Base-by-base conservation (phyloP, 106 monocot species). In the Hemerocallis citrina region DNA sequence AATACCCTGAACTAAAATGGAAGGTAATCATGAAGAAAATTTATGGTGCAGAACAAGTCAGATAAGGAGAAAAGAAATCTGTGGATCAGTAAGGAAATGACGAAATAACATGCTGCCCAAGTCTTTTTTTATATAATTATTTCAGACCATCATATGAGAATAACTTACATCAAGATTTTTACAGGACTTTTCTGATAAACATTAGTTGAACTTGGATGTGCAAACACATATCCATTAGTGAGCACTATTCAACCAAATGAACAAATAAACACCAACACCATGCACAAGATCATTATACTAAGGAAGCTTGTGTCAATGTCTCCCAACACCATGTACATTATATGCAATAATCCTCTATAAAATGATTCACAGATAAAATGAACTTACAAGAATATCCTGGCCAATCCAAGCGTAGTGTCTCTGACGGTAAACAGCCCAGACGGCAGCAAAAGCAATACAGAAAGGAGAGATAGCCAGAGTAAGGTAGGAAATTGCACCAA, bases 381-480 rank as follows among this genome's bases (percentile, higher is more conserved):
- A 50, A 10, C 79, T 84, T 90, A 95, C 95, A 70, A 95, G 87
- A 34, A 96, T 96, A 88, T 96, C 96, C 74, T 96, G 96, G 34
- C 96, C 87, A 49, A 96, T 85, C 90, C 90, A 96, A 16, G 91
- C 91, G 60, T 72, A 82, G 7, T 76, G 77, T 51, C 67, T 34
- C 5, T 48, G 75, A 1, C 91, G 82, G 70, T 84, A 82, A 73
- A 96, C 76, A 56, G 87, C 96, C 96, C 96, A 96, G 32, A 96
- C 23, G 30, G 86, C 84, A 52, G 87, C 86, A 79, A 89, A 86
- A 43, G 61, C 66, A 25, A 91, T 45, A 39, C 96, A 96, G 55
- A 96, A 96, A 27, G 96, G 96, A 49, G 77, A 79, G 57, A 96
- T 73, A 38, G 75, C 86, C 61, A 96, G 55, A 23, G 96, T 78